Conservation (phyloP, 2,329 filamentous ascomycete species). For the Claviceps sp. region DNA sequence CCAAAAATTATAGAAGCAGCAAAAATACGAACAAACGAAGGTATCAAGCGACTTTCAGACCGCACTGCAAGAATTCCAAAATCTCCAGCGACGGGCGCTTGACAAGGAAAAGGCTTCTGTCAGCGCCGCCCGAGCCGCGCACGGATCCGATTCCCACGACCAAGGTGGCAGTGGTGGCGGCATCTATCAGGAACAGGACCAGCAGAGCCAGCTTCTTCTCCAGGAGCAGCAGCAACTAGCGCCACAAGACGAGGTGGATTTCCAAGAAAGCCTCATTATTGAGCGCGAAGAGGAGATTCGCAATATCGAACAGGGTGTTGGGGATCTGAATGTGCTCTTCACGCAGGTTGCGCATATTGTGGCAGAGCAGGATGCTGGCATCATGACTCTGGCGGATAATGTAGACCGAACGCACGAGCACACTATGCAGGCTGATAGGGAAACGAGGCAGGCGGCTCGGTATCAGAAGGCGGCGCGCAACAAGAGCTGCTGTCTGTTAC, state of each 20-base stretch:
- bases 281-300: conserved; percentile 95
- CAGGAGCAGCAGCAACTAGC: conserved; percentile 64
- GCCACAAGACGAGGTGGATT: conserved; percentile 89
- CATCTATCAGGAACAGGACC: conserved; percentile 22
- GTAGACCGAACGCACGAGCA: conserved; percentile 72
- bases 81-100: conserved; percentile 74
- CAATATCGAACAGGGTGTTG: conserved; percentile 92
- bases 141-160: conserved; percentile 40
- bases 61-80: conserved; percentile 81
- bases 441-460: conserved; percentile 71
- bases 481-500: conserved; percentile 82
- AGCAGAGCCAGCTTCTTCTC: conserved; percentile 19
- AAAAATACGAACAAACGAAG: conserved; percentile 94
- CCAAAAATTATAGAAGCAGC: conserved; percentile 64
- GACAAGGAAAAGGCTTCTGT: conserved; percentile 87
- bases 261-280: conserved; percentile 88
- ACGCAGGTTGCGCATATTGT: conserved; percentile 97
- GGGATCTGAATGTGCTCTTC: conserved; percentile 92
- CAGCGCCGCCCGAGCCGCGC: conserved; percentile 65
- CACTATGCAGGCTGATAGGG: conserved; percentile 71
- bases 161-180: conserved; percentile 11
- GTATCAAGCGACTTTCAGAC: conserved; percentile 86
- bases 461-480: conserved; percentile 94
- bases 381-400: conserved; percentile 80
- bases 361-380: conserved; percentile 74